Evolutionary conservation across 2,329 filamentous ascomycete genomes (phyloP), one percentile per base, ranked within the genome.

Genomic region (Sarocladium brachiariae): DNA sequence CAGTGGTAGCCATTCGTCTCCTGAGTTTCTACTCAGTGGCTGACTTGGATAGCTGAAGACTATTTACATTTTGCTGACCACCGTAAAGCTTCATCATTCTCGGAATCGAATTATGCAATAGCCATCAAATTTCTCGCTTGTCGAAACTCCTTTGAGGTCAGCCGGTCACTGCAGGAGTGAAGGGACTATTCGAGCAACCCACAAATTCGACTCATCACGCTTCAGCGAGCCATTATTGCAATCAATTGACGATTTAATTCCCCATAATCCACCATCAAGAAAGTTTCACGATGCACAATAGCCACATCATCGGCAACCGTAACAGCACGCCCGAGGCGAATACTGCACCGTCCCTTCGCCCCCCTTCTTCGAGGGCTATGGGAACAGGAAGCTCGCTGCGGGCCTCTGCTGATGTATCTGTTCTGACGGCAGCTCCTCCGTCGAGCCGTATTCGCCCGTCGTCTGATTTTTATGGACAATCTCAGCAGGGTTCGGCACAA

Each of bases 251-350:
- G 52, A 52, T 46, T 52, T 55, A 53, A 53, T 52, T 53, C 31
- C 53, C 47, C 48, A 51, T 55, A 55, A 56, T 49, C 7, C 30
- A 43, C 10, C 10, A 25, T 16, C 8, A n/a, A 4, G 21, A 49
- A 35, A 25, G 5, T 6, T 16, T 49, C 46, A 69, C 57, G 61
- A 78, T 78, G 75, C 69, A 76, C 71, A 78, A 76, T 55, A 84
- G 77, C 63, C 80, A 83, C 65, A 73, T 81, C 57, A 80, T 84
- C 67, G 82, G 83, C 59, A 97, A 97, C 73, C 87, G 93, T 63
- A 97, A 97, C 73, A 97, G 91, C 78, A 97, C 92, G 41, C 93
- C 93, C 51, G 93, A 97, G 74, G 89, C 87, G 50, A 86, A 84
- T 60, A 89, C 84, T 63, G 83, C 87, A 54, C 86, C 85, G 50